These are phyloP conservation scores for Leccinum pallidistipes DNA, from an alignment of 1,284 basidiomycete species.

Conservation along the genomic window DNA sequence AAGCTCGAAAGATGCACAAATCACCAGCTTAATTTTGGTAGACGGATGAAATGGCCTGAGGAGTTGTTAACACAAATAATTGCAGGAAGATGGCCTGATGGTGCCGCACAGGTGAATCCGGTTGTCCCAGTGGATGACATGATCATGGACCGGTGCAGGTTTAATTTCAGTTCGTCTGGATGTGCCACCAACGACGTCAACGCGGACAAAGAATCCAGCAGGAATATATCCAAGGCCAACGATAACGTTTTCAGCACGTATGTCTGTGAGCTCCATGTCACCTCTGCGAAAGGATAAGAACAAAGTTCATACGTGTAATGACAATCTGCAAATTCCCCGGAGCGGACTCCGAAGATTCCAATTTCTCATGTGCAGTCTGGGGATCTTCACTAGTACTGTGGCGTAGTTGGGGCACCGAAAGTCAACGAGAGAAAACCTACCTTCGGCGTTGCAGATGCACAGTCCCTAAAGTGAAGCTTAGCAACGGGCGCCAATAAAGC, in stretches of 20 bases:
- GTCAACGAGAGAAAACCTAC: background rate
- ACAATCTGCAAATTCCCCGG: background rate
- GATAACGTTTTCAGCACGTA: conserved; percentile 6
- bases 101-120: conserved; percentile 4
- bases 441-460: background rate
- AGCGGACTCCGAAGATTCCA: no score
- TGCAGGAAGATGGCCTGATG: no score
- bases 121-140: conserved; percentile 16
- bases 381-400: background rate
- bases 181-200: background rate
- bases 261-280: background rate
- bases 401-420: background rate
- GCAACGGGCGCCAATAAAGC: background rate
- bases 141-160: background rate
- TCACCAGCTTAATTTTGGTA: background rate
- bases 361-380: background rate
- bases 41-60: conserved; percentile 10
- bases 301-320: conserved; percentile 1
- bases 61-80: background rate
- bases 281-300: background rate
- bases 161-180: conserved; percentile 10
- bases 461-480: background rate
- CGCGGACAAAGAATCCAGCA: conserved; percentile 14
- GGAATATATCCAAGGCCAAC: conserved; percentile 12
- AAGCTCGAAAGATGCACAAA: conserved; percentile 21